phyloP scores from a whole-genome alignment of 2,329 filamentous ascomycete genomes.

The Thelonectria olida region DNA sequence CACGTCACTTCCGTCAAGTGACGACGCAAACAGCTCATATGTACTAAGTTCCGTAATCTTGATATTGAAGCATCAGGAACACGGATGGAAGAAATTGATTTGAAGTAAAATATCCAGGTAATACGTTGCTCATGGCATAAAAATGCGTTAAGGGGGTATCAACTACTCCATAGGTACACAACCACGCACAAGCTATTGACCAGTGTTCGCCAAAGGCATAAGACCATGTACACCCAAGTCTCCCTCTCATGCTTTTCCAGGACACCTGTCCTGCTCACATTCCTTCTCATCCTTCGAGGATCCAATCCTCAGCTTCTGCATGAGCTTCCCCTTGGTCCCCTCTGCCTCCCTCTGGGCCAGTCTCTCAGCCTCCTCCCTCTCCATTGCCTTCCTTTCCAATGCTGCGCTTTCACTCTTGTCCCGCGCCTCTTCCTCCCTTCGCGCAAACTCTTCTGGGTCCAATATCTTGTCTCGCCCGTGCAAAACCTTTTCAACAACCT shows the following conservation, averaged over 20 bases:
- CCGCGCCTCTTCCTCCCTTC: constrained; percentile 65
- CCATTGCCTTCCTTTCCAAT: constrained; percentile 58
- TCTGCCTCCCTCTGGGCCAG: constrained; percentile 51
- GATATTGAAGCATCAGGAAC: too few relatives aligned
- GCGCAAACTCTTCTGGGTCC: constrained; percentile 66
- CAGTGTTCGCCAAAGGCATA: not conserved
- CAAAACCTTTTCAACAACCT: constrained; percentile 57
- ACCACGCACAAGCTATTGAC: too few relatives aligned
- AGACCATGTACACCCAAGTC: too few relatives aligned
- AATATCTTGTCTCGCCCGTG: constrained; percentile 67
- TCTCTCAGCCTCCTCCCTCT: constrained; percentile 53
- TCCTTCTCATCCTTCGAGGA: constrained; percentile 39
- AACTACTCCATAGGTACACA: not conserved
- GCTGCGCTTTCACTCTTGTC: constrained; percentile 69
- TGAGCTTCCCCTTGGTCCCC: constrained; percentile 41
- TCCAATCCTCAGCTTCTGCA: constrained; percentile 52
- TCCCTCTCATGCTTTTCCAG: not conserved
- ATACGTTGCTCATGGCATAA: too few relatives aligned
- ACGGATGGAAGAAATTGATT: too few relatives aligned
- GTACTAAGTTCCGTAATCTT: too few relatives aligned
- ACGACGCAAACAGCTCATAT: too few relatives aligned
- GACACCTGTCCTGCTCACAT: constrained; percentile 20
- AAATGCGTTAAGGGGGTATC: not conserved
- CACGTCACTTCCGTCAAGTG: too few relatives aligned
- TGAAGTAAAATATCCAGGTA: too few relatives aligned